Evolutionary conservation across 495 filamentous ascomycete species (phyloP), one percentile per base, ranked within the genome.

Genomic region (Annulohypoxylon moriforme): DNA sequence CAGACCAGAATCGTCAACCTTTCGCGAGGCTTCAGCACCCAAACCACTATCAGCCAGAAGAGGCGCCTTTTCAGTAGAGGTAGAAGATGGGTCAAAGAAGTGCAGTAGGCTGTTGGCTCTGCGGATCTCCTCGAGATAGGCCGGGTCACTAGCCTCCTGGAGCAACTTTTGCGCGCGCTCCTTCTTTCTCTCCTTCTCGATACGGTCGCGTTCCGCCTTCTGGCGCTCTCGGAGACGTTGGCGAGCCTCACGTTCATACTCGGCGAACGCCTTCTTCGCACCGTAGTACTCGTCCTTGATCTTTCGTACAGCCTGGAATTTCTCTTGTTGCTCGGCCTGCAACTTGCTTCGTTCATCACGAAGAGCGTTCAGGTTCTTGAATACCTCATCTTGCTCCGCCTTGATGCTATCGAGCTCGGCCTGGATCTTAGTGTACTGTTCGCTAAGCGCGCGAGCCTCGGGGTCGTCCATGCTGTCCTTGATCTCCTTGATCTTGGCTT

Each of bases 51-150:
- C 83, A 57, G 88, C 87, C 74, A 92, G 87, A 74, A 93, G 90
- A 16, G 85, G 82, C 20, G 86, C 81, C 72, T 89, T 86, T 75
- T 92, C 89, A 71, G 85, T 83, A 52, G 88, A 89, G 33, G 55
- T 55, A 57, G 77, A 75, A 2, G 91, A 86, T 1, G 96, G 94
- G 78, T 98, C 94, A 74, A 98, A 94, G 87, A 93, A 94, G 56
- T 90, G 89, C 64, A 98, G 91, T 9, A 99, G 85, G 75, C 88
- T 90, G 80, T 94, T 90, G 36, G 93, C 93, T 56, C 91, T 90
- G 49, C 93, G 85, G 75, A 99, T 96, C 84, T 98, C 93, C 64
- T 97, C 93, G 49, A 91, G 84, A 82, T 93, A 99, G 44, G 96
- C 96, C 0, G 89, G 94, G 69, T 89, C 86, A 60, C 92, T 94